phyloP scores from a whole-genome alignment of 768 basidiomycete genomes.

The Cystofilobasidium ferigula region DNA sequence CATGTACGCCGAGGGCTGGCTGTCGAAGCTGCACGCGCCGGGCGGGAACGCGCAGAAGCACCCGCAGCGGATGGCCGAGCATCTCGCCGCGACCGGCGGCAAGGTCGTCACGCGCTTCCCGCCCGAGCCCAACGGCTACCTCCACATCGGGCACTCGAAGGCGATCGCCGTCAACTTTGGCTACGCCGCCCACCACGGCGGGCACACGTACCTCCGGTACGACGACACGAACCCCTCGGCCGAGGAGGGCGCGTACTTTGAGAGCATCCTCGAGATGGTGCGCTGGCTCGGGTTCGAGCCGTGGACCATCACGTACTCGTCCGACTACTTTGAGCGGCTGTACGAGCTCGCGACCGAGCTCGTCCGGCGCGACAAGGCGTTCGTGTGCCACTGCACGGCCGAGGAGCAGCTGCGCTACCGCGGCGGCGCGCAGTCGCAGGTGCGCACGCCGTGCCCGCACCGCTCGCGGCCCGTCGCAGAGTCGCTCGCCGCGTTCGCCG shows the following conservation, averaged over 20 bases:
- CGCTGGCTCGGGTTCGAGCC: conserved; percentile 97
- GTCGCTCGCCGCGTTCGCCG: conserved; percentile 75
- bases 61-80: conserved; percentile 63
- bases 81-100: conserved; percentile 67
- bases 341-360: conserved; percentile 78
- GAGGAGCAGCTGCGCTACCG: conserved; percentile 84
- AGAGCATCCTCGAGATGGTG: conserved; percentile 87
- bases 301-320: conserved; percentile 98
- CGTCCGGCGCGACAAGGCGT: conserved; percentile 80
- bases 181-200: conserved; percentile 89
- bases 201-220: conserved; percentile 84
- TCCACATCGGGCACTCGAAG: conserved; percentile 80
- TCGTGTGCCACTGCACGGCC: conserved; percentile 95
- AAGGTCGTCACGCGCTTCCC: conserved; percentile 92
- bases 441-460: conserved; percentile 74
- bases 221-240: conserved; percentile 99
- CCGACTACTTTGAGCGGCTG: conserved; percentile 83
- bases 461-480: conserved; percentile 74
- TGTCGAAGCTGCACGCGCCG: conserved; percentile 80
- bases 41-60: conserved; percentile 85
- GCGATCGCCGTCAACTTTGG: conserved; percentile 98
- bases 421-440: conserved; percentile 68
- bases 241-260: conserved; percentile 91
- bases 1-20: conserved; percentile 90
- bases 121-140: conserved; percentile 93